Evolutionary conservation across 2,329 filamentous ascomycete genomes (phyloP).

Genomic region (Monosporascus sp.): DNA sequence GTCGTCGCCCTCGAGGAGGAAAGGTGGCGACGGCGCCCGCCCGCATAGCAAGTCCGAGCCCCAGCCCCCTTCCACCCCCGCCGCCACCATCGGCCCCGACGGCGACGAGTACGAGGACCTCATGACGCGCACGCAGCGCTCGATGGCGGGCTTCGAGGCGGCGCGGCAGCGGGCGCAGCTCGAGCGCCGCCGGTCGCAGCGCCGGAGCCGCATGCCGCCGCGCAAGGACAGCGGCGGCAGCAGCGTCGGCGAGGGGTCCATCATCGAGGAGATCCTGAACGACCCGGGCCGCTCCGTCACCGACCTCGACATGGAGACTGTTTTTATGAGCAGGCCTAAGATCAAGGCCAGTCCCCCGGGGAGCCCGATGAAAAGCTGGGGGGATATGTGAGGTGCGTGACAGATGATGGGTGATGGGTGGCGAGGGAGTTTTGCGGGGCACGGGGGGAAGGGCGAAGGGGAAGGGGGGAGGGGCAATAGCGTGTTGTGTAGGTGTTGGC

Average conservation of each 20-base stretch:
- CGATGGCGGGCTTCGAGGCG: constrained; percentile 58
- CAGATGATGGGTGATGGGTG: neutral
- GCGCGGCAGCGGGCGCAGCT: constrained; percentile 55
- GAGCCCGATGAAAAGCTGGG: constrained; percentile 35
- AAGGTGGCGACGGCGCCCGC: constrained; percentile 20
- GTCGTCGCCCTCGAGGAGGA: constrained; percentile 6
- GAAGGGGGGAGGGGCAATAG: too few species aligned
- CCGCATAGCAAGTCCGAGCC: constrained; percentile 8
- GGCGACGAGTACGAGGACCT: constrained; percentile 42
- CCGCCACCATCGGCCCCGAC: constrained; percentile 11
- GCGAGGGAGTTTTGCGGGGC: neutral
- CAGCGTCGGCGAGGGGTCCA: constrained; percentile 20
- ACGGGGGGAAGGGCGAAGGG: too few species aligned
- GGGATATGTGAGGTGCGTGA: constrained; percentile 2
- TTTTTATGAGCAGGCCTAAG: constrained; percentile 80
- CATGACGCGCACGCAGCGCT: constrained; percentile 51
- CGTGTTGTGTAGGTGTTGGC: too few species aligned
- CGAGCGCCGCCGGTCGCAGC: constrained; percentile 47
- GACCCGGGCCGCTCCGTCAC: constrained; percentile 22
- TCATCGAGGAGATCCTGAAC: constrained; percentile 57
- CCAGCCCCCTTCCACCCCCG: constrained; percentile 1
- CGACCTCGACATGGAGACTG: constrained; percentile 63
- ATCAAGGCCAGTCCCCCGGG: constrained; percentile 68
- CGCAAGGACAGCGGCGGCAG: constrained; percentile 39
- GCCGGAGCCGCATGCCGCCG: constrained; percentile 35